Evolutionary conservation across 306 rosid genomes (phyloP), one percentile per base, ranked within the genome.

Genomic region (Medicago lupulina): DNA sequence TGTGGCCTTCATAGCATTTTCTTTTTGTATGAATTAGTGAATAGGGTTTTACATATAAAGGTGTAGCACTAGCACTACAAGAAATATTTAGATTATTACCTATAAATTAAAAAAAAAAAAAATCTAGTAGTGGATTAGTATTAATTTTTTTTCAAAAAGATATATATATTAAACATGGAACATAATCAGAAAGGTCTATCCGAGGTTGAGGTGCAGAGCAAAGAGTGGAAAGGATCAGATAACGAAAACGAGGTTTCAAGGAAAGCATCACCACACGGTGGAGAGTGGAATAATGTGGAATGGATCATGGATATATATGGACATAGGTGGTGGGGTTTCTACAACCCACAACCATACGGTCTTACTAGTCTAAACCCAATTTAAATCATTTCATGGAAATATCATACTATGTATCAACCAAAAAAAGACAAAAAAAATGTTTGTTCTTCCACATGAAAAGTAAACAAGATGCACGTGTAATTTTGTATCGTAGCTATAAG

Each of bases 181-280:
- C 58, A 51, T 7, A 16, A 51, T 11, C 58, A 51, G 2, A 51
- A 63, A 43, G 11, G 4, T 16, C 28, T 40, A 60, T 25, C 63
- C 67, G 16, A 23, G 21, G 55, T n/a, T 8, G 34, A 44, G 78
- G 46, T 55, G 57, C 23, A 63, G 68, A 73, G 11, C 68, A n/a
- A 2, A 19, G 17, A 43, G 51, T 46, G 43, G 13, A 73, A 25
- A 61, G 71, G 63, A 78, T 77, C 77, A 72, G 91, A 85, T 87
- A 75, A 85, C 19, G 75, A 85, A 85, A 80, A 75, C 51, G 80
- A 85, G 87, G 78, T 11, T 65, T 16, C 63, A 34, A 62, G 39
- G 67, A 44, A 23, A 66, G 31, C 41, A 60, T 16, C 59, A 59
- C 75, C 83, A 67, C 65, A 73, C 12, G 77, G 55, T 59, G 64